Conservation (phyloP, 371 early-diverging fungal genomes). For the Polyrhizophydium stewartii region DNA sequence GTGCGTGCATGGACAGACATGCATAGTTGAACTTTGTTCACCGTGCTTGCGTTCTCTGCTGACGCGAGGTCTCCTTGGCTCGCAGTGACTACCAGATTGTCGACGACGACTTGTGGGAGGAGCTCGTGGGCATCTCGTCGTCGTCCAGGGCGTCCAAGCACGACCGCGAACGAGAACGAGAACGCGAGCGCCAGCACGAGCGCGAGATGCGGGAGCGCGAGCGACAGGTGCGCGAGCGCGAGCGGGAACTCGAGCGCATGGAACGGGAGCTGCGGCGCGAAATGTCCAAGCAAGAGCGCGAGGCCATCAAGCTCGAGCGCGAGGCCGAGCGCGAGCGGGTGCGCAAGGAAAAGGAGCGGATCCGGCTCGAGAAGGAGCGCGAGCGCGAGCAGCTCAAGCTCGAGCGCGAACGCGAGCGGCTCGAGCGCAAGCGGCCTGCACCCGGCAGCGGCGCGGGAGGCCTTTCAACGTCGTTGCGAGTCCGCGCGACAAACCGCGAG, state of each 20-base stretch:
- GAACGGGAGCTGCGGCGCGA: background rate
- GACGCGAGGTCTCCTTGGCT: background rate
- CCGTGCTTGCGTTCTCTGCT: too few species aligned
- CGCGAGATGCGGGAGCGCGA: background rate
- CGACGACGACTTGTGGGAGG: conserved; percentile 82
- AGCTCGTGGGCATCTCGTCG: conserved; percentile 6
- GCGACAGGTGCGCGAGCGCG: background rate
- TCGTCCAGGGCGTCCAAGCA: background rate
- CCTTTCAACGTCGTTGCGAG: too few species aligned
- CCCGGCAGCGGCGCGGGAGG: too few species aligned
- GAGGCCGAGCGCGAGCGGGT: background rate
- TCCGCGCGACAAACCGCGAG: conserved; percentile 42
- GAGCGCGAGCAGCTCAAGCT: background rate
- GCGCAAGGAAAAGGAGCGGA: too few species aligned
- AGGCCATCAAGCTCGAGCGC: background rate
- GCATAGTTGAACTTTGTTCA: background rate
- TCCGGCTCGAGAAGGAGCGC: too few species aligned
- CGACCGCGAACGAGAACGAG: background rate
- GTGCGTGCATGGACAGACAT: conserved; percentile 38
- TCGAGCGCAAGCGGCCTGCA: conserved; percentile 3
- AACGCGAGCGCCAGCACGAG: background rate
- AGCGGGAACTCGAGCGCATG: background rate
- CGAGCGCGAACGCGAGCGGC: background rate
- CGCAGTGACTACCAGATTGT: conserved; percentile 70
- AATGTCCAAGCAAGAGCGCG: background rate